Percentiles rank a stretch among this genome's conserved stretches.
phyloP scores from a whole-genome alignment of 768 basidiomycete species.

The Aureoboletus auriporus region DNA sequence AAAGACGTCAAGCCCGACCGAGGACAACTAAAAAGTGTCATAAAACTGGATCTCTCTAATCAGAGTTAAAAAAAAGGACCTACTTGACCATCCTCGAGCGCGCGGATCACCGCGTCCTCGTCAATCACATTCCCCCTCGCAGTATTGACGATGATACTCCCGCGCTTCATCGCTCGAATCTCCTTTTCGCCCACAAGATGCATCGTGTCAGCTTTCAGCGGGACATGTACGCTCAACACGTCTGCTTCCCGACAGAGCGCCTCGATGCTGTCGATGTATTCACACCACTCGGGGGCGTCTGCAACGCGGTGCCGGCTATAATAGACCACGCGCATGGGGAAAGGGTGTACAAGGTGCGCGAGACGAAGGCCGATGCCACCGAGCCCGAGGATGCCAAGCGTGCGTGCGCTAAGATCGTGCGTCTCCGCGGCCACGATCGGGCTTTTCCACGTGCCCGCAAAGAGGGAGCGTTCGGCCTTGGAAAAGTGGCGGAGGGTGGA shows the following conservation, averaged over 20 bases:
- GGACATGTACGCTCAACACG: conserved; percentile 84
- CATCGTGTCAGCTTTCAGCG: conserved; percentile 69
- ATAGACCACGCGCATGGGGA: conserved; percentile 86
- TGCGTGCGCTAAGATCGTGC: conserved; percentile 65
- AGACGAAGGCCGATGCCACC: conserved; percentile 74
- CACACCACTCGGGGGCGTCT: conserved; percentile 66
- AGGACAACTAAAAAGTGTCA: conserved; percentile 49
- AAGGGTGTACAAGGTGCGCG: conserved; percentile 67
- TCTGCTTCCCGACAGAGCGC: conserved; percentile 70
- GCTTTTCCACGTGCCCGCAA: conserved; percentile 59
- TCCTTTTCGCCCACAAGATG: conserved; percentile 70
- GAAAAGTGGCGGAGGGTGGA: conserved; percentile 74
- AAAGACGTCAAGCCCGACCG: conserved; percentile 83
- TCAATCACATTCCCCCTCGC: conserved; percentile 90
- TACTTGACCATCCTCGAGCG: conserved; percentile 85
- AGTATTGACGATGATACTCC: conserved; percentile 79
- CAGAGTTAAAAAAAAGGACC: conserved; percentile 27
- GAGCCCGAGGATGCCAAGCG: conserved; percentile 69
- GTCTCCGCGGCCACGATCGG: conserved; percentile 41
- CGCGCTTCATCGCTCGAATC: conserved; percentile 75
- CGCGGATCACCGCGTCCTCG: conserved; percentile 80
- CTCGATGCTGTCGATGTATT: conserved; percentile 66
- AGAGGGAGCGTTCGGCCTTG: conserved; percentile 50
- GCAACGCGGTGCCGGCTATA: conserved; percentile 57
- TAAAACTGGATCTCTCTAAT: conserved; percentile 1